Percentiles rank a stretch among this genome's conserved stretches.
Conservation (phyloP, 306 rosid species). For the Cucurbita maxima region DNA sequence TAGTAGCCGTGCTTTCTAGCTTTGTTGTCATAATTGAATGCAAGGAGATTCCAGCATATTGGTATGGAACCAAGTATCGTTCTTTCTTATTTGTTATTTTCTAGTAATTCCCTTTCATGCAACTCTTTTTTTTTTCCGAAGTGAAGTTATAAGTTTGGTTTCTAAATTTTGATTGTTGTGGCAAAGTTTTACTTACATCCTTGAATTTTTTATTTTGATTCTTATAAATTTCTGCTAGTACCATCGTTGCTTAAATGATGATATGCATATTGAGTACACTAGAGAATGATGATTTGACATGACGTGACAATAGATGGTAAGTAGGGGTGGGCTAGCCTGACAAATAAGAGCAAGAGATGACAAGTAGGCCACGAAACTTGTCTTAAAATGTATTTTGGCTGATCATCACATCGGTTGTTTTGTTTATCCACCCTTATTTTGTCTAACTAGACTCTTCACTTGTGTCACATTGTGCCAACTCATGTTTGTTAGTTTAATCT, state of each 20-base stretch:
- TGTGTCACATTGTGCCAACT: neutral
- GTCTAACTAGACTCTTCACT: neutral
- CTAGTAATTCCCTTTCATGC: neutral
- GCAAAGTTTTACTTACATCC: neutral
- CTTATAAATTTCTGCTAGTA: neutral
- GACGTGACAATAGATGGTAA: too few species aligned
- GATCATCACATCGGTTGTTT: neutral
- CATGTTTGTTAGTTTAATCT: neutral
- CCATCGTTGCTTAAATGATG: neutral
- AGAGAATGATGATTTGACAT: too few species aligned
- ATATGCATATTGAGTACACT: neutral
- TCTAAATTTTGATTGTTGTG: neutral
- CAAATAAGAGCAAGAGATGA: neutral
- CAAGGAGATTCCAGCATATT: too few species aligned
- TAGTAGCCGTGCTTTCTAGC: too few species aligned
- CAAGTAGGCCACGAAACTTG: neutral
- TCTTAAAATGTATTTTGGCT: neutral
- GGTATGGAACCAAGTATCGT: too few species aligned
- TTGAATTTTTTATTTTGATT: neutral
- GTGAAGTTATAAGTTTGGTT: neutral
- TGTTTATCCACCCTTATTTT: neutral
- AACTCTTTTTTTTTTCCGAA: neutral
- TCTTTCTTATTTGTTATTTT: neutral
- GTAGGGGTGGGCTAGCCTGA: neutral
- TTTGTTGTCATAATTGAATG: too few species aligned